Percentiles rank a stretch among this genome's conserved stretches.
Evolutionary conservation across 768 basidiomycete genomes (phyloP).

Genomic region (Crucibulum laeve): DNA sequence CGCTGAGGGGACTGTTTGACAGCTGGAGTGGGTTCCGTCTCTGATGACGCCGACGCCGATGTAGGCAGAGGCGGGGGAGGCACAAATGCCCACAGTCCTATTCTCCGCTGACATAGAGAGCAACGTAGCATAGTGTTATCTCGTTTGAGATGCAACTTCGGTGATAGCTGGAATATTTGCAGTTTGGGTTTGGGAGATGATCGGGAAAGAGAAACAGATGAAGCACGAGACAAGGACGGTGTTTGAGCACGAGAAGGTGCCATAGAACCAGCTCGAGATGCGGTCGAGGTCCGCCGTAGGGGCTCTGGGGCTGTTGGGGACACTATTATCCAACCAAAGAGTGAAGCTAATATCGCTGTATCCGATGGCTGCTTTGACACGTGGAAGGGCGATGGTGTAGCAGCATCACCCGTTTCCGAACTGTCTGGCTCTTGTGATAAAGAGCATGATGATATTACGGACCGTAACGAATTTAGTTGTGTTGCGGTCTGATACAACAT

Average conservation of each 20-base stretch:
- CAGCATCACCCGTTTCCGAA: background rate
- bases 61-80: slow-evolving; percentile 15
- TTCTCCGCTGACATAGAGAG: slow-evolving; percentile 67
- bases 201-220: slow-evolving; percentile 22
- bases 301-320: slow-evolving; percentile 27
- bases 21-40: slow-evolving; percentile 6
- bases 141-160: slow-evolving; percentile 22
- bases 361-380: slow-evolving; percentile 25
- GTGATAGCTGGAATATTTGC: slow-evolving; percentile 23
- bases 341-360: slow-evolving; percentile 36
- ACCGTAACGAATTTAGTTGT: slow-evolving; percentile 50
- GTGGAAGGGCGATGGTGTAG: background rate
- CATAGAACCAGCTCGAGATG: slow-evolving; percentile 24
- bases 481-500: slow-evolving; percentile 41
- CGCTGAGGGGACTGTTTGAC: slow-evolving; percentile 29
- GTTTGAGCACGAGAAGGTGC: slow-evolving; percentile 22
- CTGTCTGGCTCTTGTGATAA: slow-evolving; percentile 1
- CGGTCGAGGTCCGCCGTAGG: slow-evolving; percentile 22
- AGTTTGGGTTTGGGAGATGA: slow-evolving; percentile 11
- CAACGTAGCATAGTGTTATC: slow-evolving; percentile 61
- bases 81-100: slow-evolving; percentile 75
- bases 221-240: slow-evolving; percentile 28
- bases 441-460: slow-evolving; percentile 37
- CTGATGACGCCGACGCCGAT: slow-evolving; percentile 1
- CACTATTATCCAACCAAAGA: slow-evolving; percentile 49